A percentile compares a stretch with the other conserved stretches of the same genome.
phyloP scores from a whole-genome alignment of 2,329 filamentous ascomycete genomes.

The Orbilia brochopaga region DNA sequence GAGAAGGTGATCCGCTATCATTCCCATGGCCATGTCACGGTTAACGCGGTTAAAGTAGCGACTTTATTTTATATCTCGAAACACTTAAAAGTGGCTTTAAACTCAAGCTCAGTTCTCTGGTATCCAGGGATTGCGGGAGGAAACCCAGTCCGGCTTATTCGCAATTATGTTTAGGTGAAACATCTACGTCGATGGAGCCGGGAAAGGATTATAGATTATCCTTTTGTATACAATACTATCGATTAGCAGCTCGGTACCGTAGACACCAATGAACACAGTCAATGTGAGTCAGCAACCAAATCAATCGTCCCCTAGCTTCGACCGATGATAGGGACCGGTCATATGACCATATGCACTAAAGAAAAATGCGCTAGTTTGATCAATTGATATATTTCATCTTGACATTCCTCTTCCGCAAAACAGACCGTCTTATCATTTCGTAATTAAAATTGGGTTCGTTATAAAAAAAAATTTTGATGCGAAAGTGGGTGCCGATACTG shows the following conservation, averaged over 20 bases:
- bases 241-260: too few species aligned
- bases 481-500: slow-evolving; percentile 24
- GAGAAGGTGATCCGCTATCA: slow-evolving; percentile 17
- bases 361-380: too few species aligned
- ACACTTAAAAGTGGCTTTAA: slow-evolving; percentile 41
- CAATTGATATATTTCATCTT: too few species aligned
- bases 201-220: too few species aligned
- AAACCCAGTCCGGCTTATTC: slow-evolving; percentile 35
- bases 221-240: too few species aligned
- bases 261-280: too few species aligned
- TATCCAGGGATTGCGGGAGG: slow-evolving; percentile 19
- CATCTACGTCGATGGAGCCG: slow-evolving; percentile 8
- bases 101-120: slow-evolving; percentile 6
- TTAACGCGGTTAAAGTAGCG: slow-evolving; percentile 10
- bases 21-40: slow-evolving; percentile 12
- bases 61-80: slow-evolving; percentile 47
- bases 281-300: too few species aligned
- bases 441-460: slow-evolving; percentile 50
- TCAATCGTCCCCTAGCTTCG: too few species aligned
- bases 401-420: too few species aligned
- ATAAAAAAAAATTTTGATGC: slow-evolving; percentile 50
- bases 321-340: too few species aligned
- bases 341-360: too few species aligned
- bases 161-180: slow-evolving; percentile 37
- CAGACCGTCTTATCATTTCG: background rate